Conservation (phyloP, 139 green algal species). For the Chlorella ohadii region DNA sequence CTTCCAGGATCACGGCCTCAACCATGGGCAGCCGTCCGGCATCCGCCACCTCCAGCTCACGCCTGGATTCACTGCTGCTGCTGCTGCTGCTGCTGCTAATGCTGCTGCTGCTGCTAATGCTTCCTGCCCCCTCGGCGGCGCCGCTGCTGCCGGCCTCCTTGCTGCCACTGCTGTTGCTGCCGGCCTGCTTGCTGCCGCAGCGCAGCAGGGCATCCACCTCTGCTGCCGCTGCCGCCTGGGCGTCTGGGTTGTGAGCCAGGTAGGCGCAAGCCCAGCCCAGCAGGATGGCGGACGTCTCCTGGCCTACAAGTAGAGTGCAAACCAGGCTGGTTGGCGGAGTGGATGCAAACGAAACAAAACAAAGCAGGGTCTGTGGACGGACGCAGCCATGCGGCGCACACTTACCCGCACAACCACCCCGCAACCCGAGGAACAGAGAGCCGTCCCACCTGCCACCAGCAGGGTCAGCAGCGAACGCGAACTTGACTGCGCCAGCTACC, state of each 20-base stretch:
- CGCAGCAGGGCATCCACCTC: constrained; percentile 39
- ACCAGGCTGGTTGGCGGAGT: too few relatives aligned
- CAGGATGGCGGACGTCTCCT: constrained; percentile 90
- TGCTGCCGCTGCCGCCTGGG: constrained; percentile 51
- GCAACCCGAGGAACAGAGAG: too few relatives aligned
- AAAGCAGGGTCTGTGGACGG: too few relatives aligned
- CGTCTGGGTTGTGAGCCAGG: constrained; percentile 77
- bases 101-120: neutral
- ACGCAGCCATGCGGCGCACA: too few relatives aligned
- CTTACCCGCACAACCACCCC: too few relatives aligned
- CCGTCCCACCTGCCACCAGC: too few relatives aligned
- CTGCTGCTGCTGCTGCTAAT: constrained; percentile 52
- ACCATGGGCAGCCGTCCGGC: constrained; percentile 53
- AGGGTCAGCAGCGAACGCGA: neutral
- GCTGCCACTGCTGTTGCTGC: neutral
- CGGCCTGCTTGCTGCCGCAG: neutral
- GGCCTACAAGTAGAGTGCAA: constrained; percentile 63
- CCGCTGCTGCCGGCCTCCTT: constrained; percentile 61
- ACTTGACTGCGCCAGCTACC: neutral
- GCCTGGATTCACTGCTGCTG: neutral
- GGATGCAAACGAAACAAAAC: too few relatives aligned
- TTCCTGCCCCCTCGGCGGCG: too few relatives aligned
- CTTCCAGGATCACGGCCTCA: constrained; percentile 82
- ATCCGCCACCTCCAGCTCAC: neutral
- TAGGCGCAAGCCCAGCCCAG: constrained; percentile 80